Conservation (phyloP, 352 stramenopile species). For the Phytophthora kernoviae region DNA sequence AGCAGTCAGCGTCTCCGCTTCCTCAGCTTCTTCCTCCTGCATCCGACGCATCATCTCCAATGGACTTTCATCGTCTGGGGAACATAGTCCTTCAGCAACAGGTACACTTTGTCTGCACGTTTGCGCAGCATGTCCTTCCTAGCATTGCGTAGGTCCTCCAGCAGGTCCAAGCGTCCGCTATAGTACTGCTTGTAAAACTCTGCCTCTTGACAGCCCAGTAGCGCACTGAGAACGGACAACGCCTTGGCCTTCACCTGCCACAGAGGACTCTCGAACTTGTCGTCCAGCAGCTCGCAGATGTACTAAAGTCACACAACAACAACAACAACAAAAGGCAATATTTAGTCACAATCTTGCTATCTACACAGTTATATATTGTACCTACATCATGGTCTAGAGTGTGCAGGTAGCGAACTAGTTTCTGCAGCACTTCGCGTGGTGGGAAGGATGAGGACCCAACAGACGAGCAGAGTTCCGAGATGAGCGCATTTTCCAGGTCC, state of each 20-base stretch:
- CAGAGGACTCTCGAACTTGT: slow-evolving; percentile 82
- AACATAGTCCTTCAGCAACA: slow-evolving; percentile 38
- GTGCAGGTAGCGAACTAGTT: slow-evolving; percentile 73
- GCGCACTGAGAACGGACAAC: slow-evolving; percentile 70
- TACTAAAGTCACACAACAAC: slow-evolving; percentile 44
- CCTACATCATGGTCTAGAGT: slow-evolving; percentile 71
- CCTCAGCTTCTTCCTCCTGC: slow-evolving; percentile 39
- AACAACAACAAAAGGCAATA: too few relatives aligned
- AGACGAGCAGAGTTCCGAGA: slow-evolving; percentile 81
- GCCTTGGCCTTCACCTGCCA: slow-evolving; percentile 88
- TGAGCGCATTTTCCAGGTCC: slow-evolving; percentile 71
- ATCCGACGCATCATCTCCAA: slow-evolving; percentile 40
- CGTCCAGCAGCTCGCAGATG: slow-evolving; percentile 82
- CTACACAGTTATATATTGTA: slow-evolving; percentile 10
- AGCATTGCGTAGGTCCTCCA: slow-evolving; percentile 63
- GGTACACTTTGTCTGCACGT: slow-evolving; percentile 75
- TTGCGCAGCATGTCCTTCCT: slow-evolving; percentile 79
- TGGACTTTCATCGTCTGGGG: slow-evolving; percentile 28
- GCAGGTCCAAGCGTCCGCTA: slow-evolving; percentile 41
- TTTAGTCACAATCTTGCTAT: not conserved
- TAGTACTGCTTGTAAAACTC: slow-evolving; percentile 81
- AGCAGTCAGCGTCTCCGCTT: slow-evolving; percentile 1
- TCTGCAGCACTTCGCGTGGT: slow-evolving; percentile 77
- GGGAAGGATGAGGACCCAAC: slow-evolving; percentile 83
- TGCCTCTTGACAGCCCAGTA: slow-evolving; percentile 61